phyloP scores from a whole-genome alignment of 805 yeast genomes.

The Saccharomyces jurei region DNA sequence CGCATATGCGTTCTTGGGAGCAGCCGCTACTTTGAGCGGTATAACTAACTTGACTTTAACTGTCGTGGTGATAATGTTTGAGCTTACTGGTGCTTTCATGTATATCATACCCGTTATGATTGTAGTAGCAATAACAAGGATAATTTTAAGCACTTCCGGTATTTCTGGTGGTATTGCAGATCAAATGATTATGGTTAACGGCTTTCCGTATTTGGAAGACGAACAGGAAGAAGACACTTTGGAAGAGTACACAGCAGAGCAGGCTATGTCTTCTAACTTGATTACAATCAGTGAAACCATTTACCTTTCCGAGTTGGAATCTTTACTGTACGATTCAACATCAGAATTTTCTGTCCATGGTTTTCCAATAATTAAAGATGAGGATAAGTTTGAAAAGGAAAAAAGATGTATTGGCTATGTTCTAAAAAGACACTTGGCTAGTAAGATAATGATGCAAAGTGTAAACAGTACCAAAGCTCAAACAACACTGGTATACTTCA shows the following conservation, averaged over 20 bases:
- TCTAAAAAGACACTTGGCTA: slow-evolving; percentile 20
- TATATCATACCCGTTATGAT: slow-evolving; percentile 95
- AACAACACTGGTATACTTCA: slow-evolving; percentile 7
- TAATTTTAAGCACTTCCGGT: slow-evolving; percentile 71
- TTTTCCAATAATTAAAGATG: slow-evolving; percentile 46
- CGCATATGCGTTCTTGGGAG: slow-evolving; percentile 90
- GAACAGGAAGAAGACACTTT: slow-evolving; percentile 57
- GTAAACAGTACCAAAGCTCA: slow-evolving; percentile 25
- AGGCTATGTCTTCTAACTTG: slow-evolving; percentile 51
- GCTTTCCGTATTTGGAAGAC: slow-evolving; percentile 69
- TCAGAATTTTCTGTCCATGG: slow-evolving; percentile 35
- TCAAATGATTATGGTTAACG: slow-evolving; percentile 83
- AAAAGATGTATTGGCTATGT: slow-evolving; percentile 34
- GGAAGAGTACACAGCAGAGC: slow-evolving; percentile 37
- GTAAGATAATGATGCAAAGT: slow-evolving; percentile 13
- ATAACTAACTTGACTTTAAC: slow-evolving; percentile 88
- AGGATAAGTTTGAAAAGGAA: slow-evolving; percentile 28
- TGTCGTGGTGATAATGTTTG: slow-evolving; percentile 92
- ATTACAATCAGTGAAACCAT: slow-evolving; percentile 20
- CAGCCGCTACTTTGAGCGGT: slow-evolving; percentile 91
- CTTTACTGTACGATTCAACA: slow-evolving; percentile 15
- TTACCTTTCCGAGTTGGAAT: slow-evolving; percentile 20
- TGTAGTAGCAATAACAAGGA: slow-evolving; percentile 80
- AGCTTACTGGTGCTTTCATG: slow-evolving; percentile 87
- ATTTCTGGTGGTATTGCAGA: slow-evolving; percentile 83